Conservation (phyloP, 2,329 filamentous ascomycete genomes). For the Ilyonectria robusta region DNA sequence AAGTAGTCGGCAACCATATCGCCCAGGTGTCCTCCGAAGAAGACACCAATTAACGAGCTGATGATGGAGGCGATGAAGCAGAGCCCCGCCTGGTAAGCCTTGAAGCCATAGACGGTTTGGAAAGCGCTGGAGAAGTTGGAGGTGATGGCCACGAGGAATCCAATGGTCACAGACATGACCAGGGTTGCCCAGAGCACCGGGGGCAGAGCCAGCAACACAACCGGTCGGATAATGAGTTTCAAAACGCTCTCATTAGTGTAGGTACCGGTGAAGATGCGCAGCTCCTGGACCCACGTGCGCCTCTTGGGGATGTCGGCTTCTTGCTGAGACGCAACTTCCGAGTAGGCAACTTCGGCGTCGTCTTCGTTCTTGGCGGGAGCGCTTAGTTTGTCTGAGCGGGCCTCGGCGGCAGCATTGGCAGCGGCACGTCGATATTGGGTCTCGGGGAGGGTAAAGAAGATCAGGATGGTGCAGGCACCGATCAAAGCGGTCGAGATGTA, state of each 20-base stretch:
- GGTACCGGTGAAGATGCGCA: conserved; percentile 31
- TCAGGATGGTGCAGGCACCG: conserved; percentile 59
- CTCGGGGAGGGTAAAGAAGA: conserved; percentile 67
- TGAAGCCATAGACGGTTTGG: conserved; percentile 57
- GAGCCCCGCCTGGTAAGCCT: conserved; percentile 61
- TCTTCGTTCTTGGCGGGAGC: conserved; percentile 18
- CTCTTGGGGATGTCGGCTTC: conserved; percentile 9
- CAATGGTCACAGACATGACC: conserved; percentile 66
- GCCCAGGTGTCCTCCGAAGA: conserved; percentile 53
- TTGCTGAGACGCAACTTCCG: conserved; percentile 11
- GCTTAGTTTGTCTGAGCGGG: neutral
- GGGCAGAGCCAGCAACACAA: conserved; percentile 63
- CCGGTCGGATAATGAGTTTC: conserved; percentile 61
- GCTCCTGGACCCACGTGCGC: conserved; percentile 24
- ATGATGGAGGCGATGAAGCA: conserved; percentile 63
- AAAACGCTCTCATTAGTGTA: conserved; percentile 37
- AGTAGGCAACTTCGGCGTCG: conserved; percentile 23
- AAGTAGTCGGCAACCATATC: conserved; percentile 54
- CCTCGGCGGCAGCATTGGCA: neutral
- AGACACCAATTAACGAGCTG: conserved; percentile 55
- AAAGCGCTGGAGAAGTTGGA: conserved; percentile 62
- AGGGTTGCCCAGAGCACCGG: conserved; percentile 67
- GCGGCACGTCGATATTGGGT: conserved; percentile 59
- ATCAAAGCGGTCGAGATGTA: conserved; percentile 63
- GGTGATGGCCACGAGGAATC: conserved; percentile 66